Evolutionary conservation across 805 yeast genomes (phyloP).

Genomic region (Kregervanrija delftensis): DNA sequence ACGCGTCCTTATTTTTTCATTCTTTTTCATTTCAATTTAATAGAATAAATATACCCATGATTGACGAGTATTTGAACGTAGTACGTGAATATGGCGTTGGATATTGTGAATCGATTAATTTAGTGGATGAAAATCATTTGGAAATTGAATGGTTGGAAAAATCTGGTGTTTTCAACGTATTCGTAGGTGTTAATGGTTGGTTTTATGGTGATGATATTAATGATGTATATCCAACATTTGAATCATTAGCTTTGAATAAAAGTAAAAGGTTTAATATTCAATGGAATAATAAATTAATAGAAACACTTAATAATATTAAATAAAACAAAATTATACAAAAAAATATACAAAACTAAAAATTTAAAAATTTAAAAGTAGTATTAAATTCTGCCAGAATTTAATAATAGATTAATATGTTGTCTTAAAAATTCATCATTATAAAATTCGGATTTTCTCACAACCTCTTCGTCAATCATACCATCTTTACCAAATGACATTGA

Average conservation of each 20-base stretch:
- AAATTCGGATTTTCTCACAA: constrained; percentile 76
- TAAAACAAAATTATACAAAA: neutral
- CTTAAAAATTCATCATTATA: constrained; percentile 72
- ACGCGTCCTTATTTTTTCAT: no score
- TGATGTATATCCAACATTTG: constrained; percentile 24
- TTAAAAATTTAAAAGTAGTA: neutral
- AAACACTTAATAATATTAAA: constrained; percentile 1
- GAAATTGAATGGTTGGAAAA: constrained; percentile 1
- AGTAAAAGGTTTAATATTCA: constrained; percentile 10
- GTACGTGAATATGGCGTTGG: no score
- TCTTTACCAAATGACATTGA: constrained; percentile 29
- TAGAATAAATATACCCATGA: no score
- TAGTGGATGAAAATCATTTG: neutral
- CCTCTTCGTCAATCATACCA: constrained; percentile 61
- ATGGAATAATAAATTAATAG: constrained; percentile 14
- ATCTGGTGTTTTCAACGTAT: constrained; percentile 4
- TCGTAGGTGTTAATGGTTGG: constrained; percentile 25
- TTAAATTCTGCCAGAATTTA: constrained; percentile 48
- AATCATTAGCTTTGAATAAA: constrained; percentile 17
- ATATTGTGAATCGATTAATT: no score
- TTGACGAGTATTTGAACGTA: no score
- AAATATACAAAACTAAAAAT: neutral
- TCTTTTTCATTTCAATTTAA: no score
- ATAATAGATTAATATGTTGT: constrained; percentile 71
- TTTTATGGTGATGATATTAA: constrained; percentile 1